Conservation (phyloP, 2,329 filamentous ascomycete genomes). For the Colletotrichum higginsianum region DNA sequence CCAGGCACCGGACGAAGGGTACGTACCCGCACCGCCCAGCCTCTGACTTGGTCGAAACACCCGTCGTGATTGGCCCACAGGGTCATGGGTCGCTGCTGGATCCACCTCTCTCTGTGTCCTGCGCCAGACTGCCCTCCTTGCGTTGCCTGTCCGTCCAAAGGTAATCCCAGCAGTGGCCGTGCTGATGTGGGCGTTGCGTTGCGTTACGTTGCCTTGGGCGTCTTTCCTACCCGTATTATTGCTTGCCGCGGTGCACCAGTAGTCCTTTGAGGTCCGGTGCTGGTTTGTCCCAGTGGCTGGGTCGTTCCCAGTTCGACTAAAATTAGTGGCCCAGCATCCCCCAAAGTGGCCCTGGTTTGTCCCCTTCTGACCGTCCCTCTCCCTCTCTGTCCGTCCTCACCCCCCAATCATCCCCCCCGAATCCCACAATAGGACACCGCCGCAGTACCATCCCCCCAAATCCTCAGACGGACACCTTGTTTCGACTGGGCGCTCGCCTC, state of each 20-base stretch:
- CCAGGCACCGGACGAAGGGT: slow-evolving; percentile 30
- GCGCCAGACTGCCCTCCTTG: slow-evolving; percentile 1
- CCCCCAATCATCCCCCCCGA: background rate
- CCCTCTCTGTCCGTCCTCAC: slow-evolving; percentile 1
- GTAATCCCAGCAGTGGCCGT: slow-evolving; percentile 17
- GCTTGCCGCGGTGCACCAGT: slow-evolving; percentile 2
- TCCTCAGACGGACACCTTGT: slow-evolving; percentile 43
- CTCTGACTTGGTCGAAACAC: slow-evolving; percentile 30
- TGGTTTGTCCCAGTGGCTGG: slow-evolving; percentile 38
- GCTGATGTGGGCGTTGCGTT: background rate
- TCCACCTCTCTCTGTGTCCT: background rate
- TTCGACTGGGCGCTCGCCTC: slow-evolving; percentile 42
- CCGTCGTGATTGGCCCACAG: slow-evolving; percentile 26
- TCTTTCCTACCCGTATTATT: background rate
- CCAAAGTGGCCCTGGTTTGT: slow-evolving; percentile 21
- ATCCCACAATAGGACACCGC: slow-evolving; percentile 20
- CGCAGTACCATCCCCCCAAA: slow-evolving; percentile 35
- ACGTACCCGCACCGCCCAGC: slow-evolving; percentile 29
- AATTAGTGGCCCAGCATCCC: slow-evolving; percentile 39
- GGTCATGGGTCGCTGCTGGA: slow-evolving; percentile 6
- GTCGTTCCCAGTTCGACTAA: slow-evolving; percentile 41
- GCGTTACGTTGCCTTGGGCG: background rate
- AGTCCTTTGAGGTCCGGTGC: slow-evolving; percentile 19
- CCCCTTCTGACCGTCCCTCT: slow-evolving; percentile 12
- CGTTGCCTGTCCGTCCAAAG: slow-evolving; percentile 2